phyloP scores from a whole-genome alignment of 2,329 filamentous ascomycete genomes.

The Annulohypoxylon truncatum region DNA sequence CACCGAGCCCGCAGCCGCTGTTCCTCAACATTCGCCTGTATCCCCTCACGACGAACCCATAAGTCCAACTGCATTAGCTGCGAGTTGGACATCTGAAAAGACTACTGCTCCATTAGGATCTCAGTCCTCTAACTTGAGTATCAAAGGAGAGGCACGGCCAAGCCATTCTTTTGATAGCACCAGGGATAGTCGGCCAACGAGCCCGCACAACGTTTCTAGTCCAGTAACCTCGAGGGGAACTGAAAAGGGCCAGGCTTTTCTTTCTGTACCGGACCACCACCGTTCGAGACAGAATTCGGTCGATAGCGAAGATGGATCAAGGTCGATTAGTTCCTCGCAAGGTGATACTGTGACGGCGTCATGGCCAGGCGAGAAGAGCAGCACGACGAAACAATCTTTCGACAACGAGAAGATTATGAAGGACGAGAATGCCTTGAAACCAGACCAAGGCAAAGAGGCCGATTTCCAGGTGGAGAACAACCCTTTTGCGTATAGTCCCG shows the following conservation, averaged over 20 bases:
- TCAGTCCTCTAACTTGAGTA: constrained; percentile 42
- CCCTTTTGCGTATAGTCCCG: constrained; percentile 85
- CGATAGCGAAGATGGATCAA: constrained; percentile 72
- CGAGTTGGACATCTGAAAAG: constrained; percentile 46
- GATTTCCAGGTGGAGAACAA: constrained; percentile 84
- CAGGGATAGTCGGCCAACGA: constrained; percentile 74
- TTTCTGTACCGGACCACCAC: constrained; percentile 72
- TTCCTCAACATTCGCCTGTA: constrained; percentile 44
- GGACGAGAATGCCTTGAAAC: constrained; percentile 76
- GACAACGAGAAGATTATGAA: constrained; percentile 69
- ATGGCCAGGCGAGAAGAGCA: constrained; percentile 52
- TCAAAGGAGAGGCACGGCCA: constrained; percentile 60
- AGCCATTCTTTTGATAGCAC: constrained; percentile 72
- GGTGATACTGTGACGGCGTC: constrained; percentile 71
- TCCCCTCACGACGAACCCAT: constrained; percentile 46
- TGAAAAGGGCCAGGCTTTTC: constrained; percentile 65
- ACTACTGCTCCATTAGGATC: constrained; percentile 35
- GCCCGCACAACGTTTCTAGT: constrained; percentile 77
- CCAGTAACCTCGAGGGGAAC: constrained; percentile 60
- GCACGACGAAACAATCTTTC: constrained; percentile 48
- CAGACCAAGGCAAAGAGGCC: constrained; percentile 79
- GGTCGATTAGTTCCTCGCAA: constrained; percentile 68
- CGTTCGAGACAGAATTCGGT: constrained; percentile 76
- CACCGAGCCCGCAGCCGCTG: constrained; percentile 40
- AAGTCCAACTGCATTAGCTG: constrained; percentile 49